These are phyloP conservation scores for Lodderomyces oxycetoniae DNA, from an alignment of 1,139 yeast species.

Conservation along the genomic window DNA sequence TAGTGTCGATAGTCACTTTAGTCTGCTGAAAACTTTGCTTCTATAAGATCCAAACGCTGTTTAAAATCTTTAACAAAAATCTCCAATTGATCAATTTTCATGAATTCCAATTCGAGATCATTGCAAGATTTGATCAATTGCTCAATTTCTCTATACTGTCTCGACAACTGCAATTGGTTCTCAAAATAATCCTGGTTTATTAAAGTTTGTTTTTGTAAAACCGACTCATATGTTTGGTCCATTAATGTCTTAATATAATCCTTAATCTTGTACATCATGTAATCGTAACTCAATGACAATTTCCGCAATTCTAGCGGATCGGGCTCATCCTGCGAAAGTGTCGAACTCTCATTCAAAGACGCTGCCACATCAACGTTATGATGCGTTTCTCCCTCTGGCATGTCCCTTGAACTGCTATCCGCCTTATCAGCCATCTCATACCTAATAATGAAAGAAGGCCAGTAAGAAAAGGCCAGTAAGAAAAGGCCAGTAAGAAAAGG, in stretches of 20 bases:
- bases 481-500: too few species aligned
- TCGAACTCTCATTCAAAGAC: too few species aligned
- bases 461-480: too few species aligned
- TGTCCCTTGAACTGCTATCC: too few species aligned
- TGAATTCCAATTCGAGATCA: constrained; percentile 56
- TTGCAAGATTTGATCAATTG: constrained; percentile 46
- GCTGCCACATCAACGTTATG: too few species aligned
- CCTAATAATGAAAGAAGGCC: too few species aligned
- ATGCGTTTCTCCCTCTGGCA: too few species aligned
- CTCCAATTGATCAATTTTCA: constrained; percentile 63
- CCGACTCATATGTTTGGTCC: constrained; percentile 32
- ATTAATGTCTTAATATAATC: constrained; percentile 45
- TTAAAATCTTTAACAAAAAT: constrained; percentile 42
- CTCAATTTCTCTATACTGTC: constrained; percentile 42
- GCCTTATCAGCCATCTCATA: too few species aligned
- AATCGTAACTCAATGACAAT: constrained; percentile 58
- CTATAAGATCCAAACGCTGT: constrained; percentile 24
- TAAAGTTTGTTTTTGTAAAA: constrained; percentile 24
- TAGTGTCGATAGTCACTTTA: too few species aligned
- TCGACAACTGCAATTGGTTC: constrained; percentile 34
- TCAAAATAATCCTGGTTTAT: constrained; percentile 32
- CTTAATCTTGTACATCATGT: constrained; percentile 54
- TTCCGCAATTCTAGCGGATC: constrained; percentile 63
- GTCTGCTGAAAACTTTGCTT: constrained; percentile 18
- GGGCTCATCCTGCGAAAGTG: constrained; percentile 21